Evolutionary conservation across 495 filamentous ascomycete species (phyloP), one percentile per base, ranked within the genome.

Genomic region (Penicillium mononematosum): DNA sequence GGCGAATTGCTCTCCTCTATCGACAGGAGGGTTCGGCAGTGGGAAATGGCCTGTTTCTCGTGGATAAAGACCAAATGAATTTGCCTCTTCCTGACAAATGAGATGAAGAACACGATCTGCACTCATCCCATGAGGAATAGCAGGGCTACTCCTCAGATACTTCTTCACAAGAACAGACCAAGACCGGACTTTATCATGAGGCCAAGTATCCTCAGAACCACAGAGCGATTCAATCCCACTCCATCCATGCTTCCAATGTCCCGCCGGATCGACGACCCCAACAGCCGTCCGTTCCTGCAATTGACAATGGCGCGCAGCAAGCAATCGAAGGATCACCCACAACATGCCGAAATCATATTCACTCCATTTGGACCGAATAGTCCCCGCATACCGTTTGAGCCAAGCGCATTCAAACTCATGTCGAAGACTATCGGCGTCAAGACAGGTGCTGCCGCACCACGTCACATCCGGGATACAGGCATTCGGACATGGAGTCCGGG

Each of bases 21-120:
- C 61, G 2, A 63, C 31, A 3, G 53, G 44, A 10, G 62, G 56
- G 1, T 51, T 19, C 0, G 62, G 65, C 3, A 50, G 17, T 7
- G 68, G 68, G 12, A 61, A 60, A 11, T 61, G 32, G 0, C 73
- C 71, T 1, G 71, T 76, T 55, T 73, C 73, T 4, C 70, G 53
- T n/a, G 73, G 73, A 43, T 76, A 76, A 1, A 76, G 61, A 11
- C 73, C 73, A 38, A 76, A 76, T 0, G 73, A 76, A 49, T 76
- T 76, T 9, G 73, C 71, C 43, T 76, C 73, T 58, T 76, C 71
- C 22, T 67, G 63, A 31, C 73, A 76, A 20, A 76, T 70, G 14
- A 76, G 56, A 44, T 61, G 57, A 31, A 76, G 50, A 8, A 76
- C 45, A 0, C 60, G 61, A 0, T 65, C 63, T 22, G 53, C 36